Conservation (phyloP, 768 basidiomycete species). For the Tulasnella sp. region DNA sequence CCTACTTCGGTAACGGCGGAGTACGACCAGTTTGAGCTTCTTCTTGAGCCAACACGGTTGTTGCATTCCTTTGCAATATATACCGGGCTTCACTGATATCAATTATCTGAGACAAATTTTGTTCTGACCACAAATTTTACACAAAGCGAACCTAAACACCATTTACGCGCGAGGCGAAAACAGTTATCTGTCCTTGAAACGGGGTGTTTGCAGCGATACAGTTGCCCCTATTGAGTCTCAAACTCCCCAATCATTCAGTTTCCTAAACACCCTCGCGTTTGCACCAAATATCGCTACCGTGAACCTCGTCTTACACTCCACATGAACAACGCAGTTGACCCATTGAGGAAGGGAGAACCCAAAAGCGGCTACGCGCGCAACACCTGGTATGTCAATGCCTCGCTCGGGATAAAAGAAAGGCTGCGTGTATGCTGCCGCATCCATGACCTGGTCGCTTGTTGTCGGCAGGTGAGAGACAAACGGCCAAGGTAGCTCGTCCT, state of each 20-base stretch:
- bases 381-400: not conserved
- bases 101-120: not conserved
- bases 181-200: no score
- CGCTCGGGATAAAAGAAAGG: not conserved
- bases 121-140: not conserved
- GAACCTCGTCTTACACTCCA: not conserved
- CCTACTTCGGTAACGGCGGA: slow-evolving; percentile 5
- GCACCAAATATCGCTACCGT: not conserved
- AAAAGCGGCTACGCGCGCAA: not conserved
- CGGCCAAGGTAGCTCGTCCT: not conserved
- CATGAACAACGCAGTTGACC: not conserved
- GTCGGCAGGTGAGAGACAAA: not conserved
- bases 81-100: not conserved
- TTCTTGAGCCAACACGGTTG: not conserved
- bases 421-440: not conserved
- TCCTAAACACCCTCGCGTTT: not conserved
- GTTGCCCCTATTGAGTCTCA: no score
- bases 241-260: not conserved
- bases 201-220: no score
- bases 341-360: not conserved
- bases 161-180: not conserved
- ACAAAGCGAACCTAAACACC: no score
- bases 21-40: not conserved
- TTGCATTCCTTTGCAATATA: slow-evolving; percentile 15
- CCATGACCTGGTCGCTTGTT: not conserved